These are phyloP conservation scores for Rhodotorula glutinis DNA, from an alignment of 1,284 basidiomycete genomes.

Conservation along the genomic window DNA sequence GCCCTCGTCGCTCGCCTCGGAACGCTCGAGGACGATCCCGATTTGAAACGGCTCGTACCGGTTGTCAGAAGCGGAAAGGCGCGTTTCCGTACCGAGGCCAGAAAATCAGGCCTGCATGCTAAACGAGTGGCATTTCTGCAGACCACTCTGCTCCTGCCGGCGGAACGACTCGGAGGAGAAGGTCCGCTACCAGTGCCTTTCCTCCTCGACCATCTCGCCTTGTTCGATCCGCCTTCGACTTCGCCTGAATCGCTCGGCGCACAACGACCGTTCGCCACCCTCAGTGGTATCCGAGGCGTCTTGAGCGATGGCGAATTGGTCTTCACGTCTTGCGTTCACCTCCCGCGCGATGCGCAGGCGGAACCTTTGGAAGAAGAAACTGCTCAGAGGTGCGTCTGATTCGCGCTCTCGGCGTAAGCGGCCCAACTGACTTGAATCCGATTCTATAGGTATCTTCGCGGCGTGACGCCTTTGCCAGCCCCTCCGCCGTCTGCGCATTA, in stretches of 20 bases:
- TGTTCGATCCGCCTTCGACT: conserved; percentile 14
- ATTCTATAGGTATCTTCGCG: conserved; percentile 6
- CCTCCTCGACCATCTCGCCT: conserved; percentile 35
- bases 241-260: background rate
- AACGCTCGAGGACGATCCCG: conserved; percentile 14
- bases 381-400: conserved; percentile 10
- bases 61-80: conserved; percentile 37
- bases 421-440: too few relatives aligned
- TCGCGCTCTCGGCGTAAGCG: background rate
- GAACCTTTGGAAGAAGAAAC: conserved; percentile 1
- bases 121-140: background rate
- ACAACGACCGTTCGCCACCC: conserved; percentile 19
- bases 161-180: conserved; percentile 23
- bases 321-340: conserved; percentile 14
- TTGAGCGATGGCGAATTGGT: conserved; percentile 18
- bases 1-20: conserved; percentile 31
- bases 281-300: conserved; percentile 30
- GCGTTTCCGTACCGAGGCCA: background rate
- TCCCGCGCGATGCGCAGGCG: background rate
- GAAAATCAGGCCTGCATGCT: background rate
- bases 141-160: conserved; percentile 29
- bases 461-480: background rate
- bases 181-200: conserved; percentile 14
- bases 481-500: conserved; percentile 4
- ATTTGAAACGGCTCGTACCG: conserved; percentile 20